A percentile compares a stretch with the other conserved stretches of the same genome.
Evolutionary conservation across 192 early-diverging fungal species (phyloP).

Genomic region (Podila verticillata): DNA sequence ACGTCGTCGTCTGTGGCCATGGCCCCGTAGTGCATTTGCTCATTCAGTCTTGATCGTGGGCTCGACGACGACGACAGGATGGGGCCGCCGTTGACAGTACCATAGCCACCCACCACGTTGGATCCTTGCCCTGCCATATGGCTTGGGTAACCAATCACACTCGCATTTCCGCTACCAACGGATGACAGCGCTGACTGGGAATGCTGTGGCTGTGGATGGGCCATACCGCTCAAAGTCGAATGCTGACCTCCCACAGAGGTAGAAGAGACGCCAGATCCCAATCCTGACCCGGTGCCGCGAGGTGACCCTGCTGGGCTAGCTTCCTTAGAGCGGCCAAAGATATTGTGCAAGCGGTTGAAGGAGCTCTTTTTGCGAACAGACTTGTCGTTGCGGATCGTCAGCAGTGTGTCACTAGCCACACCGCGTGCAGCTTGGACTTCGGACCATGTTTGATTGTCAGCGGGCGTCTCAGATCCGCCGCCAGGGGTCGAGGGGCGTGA

Average conservation of each 20-base stretch:
- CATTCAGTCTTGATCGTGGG: slow-evolving; percentile 7
- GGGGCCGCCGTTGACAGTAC: slow-evolving; percentile 35
- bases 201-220: neutral
- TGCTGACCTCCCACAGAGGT: neutral
- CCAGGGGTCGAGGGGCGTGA: slow-evolving; percentile 43
- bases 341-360: slow-evolving; percentile 33
- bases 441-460: slow-evolving; percentile 45
- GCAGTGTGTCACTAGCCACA: slow-evolving; percentile 16
- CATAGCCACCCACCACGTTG: slow-evolving; percentile 27
- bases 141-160: slow-evolving; percentile 26
- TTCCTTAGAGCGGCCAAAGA: slow-evolving; percentile 47
- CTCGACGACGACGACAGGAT: slow-evolving; percentile 23
- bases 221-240: neutral
- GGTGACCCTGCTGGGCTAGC: slow-evolving; percentile 29
- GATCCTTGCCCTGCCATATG: slow-evolving; percentile 8
- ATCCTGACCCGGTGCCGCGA: neutral
- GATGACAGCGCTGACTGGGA: neutral
- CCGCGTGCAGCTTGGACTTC: slow-evolving; percentile 43
- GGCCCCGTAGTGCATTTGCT: neutral
- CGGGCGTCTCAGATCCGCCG: slow-evolving; percentile 9
- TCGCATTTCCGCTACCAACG: neutral
- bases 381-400: slow-evolving; percentile 41
- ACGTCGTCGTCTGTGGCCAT: slow-evolving; percentile 18
- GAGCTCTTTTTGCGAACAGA: slow-evolving; percentile 42
- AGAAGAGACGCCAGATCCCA: slow-evolving; percentile 6